Base-by-base conservation (phyloP, 2,329 filamentous ascomycete genomes). In the Aplosporella prunicola region DNA sequence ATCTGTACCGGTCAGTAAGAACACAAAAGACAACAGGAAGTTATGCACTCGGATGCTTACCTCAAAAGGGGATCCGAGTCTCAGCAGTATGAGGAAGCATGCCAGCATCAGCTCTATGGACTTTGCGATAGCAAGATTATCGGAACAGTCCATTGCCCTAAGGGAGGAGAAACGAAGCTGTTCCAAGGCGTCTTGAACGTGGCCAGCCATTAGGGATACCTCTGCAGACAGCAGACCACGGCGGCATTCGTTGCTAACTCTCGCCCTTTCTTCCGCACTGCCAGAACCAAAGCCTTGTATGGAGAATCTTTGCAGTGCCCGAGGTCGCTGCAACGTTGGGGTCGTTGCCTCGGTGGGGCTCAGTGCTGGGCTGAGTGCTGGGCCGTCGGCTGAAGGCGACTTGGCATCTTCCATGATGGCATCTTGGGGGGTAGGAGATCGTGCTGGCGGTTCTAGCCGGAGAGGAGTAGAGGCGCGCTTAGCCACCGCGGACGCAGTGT, bases 111-210 rank as follows among this genome's bases (percentile, higher is more conserved):
- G 78, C 55, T 98, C 93, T 14, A 98, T 68, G 1, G 86, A 88
- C 61, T 96, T 96, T 13, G 84, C 91, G 62, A 95, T 86, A 89
- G 91, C 98, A n/a, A 96, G 59, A 59, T 94, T 85, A 60, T 98
- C 91, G 50, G 86, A 88, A 41, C 83, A 74, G 24, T 77, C 78
- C 49, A 85, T 81, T 11, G 86, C 81, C 48, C 80, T 76, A 8
- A 74, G 74, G 2, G 83, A 87, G 37, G 82, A 85, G 43, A 95
- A 89, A 8, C 77, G 69, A 15, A 95, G 72, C 53, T 93, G 85
- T 55, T 77, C 82, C 30, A 96, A 60, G 6, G 89, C 88, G 61
- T 96, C 88, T 32, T 71, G 75, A 87, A 91, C 95, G 44, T 87
- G 77, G 17, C 91, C 91, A 36, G 86, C 82, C 58, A 88, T 82